Evolutionary conservation across 306 rosid genomes (phyloP), one percentile per base, ranked within the genome.

Genomic region (Cucumis hystrix): DNA sequence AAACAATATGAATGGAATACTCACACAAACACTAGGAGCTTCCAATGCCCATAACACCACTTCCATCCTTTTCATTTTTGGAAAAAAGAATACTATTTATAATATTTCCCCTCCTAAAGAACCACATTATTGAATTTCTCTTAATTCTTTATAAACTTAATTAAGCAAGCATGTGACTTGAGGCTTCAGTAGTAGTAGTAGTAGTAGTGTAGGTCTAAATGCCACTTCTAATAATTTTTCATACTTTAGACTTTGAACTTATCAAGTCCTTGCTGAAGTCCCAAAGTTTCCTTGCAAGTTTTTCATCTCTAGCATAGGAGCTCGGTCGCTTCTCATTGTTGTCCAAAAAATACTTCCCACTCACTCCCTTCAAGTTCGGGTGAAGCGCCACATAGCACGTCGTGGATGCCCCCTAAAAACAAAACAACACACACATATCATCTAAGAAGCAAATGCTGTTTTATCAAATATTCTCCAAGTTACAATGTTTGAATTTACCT

Each of bases 381-480:
- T 92, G 89, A 28, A 95, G 87, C 43, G 97, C 97, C 56, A 83
- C 99, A 37, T 81, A 92, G 84, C 96, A 85, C 49, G 97, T 90
- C 16, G 97, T 95, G 43, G 99, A 90, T 59, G 97, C 97, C 66
- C 99, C 99, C 97, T 90, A 80, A 8, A 23, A 30, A 58, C 28
- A 18, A 56, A 54, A 54, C 21, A 54, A 54, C 58, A 47, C 5
- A 47, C 4, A 43, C 2, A 47, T 47, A 47, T 12, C 10, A 43
- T 43, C 49, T 9, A 43, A 43, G 10, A 43, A 8, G 10, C 49
- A 9, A 43, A 47, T 10, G 6, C 4, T 12, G 18, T 1, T 14
- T 5, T 51, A 39, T 39, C 6, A 71, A 28, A 28, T 28, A 28
- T 28, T 3, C 30, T 28, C 3, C 30, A 28, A 28, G 30, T 28